A percentile compares a stretch with the other conserved stretches of the same genome.
Conservation (phyloP, 371 early-diverging fungal genomes). For the Chytridium lagenaria region DNA sequence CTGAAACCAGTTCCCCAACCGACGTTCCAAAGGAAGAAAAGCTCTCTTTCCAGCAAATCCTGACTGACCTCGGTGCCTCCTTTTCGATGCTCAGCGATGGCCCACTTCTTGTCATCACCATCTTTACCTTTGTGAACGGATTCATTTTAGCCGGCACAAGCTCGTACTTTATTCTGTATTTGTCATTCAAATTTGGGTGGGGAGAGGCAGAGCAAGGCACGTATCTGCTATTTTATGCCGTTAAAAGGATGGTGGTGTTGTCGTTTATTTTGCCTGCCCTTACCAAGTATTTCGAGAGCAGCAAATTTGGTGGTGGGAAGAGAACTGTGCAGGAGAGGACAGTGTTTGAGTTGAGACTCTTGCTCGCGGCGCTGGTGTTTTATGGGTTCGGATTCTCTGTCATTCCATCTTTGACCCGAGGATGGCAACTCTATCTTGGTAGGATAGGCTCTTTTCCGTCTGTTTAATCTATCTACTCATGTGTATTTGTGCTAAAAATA, state of each 20-base stretch:
- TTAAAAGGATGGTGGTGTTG: neutral
- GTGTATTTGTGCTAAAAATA: neutral
- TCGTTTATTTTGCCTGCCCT: neutral
- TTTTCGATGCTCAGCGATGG: neutral
- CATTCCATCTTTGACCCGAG: neutral
- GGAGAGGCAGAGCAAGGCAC: neutral
- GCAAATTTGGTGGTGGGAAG: neutral
- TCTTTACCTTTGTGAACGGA: neutral
- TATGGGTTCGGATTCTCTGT: slow-evolving; percentile 3
- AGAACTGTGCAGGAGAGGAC: slow-evolving; percentile 8
- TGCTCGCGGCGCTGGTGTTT: neutral
- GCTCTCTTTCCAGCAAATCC: too few relatives aligned
- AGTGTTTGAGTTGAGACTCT: neutral
- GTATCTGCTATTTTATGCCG: neutral
- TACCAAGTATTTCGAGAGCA: neutral
- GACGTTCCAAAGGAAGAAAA: neutral
- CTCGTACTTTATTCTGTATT: neutral
- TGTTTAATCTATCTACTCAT: neutral
- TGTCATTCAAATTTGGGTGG: neutral
- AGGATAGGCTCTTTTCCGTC: neutral
- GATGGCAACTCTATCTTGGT: slow-evolving; percentile 3
- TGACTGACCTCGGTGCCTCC: neutral
- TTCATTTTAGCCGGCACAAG: neutral
- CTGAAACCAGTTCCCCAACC: neutral
- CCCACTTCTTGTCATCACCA: neutral